Conservation (phyloP, 2,329 filamentous ascomycete species). For the Onygenales sp. region DNA sequence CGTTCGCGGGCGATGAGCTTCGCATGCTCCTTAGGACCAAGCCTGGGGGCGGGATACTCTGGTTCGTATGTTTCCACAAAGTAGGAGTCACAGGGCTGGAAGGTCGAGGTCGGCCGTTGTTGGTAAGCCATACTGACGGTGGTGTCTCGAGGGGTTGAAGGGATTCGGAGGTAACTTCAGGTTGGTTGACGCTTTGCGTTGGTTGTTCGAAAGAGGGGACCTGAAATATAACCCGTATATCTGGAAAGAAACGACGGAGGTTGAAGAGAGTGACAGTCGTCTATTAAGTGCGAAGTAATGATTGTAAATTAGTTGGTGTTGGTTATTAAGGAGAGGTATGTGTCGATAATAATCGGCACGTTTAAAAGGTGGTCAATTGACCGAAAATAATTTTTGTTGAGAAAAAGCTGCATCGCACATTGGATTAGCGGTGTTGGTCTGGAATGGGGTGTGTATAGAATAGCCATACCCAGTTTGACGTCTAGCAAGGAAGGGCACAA, state of each 20-base stretch:
- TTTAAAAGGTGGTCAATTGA: slow-evolving; percentile 20
- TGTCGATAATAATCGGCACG: slow-evolving; percentile 31
- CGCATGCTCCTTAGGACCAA: slow-evolving; percentile 64
- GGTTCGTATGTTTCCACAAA: slow-evolving; percentile 55
- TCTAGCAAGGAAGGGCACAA: slow-evolving; percentile 14
- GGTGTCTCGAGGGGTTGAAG: slow-evolving; percentile 10
- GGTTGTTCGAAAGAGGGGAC: slow-evolving; percentile 31
- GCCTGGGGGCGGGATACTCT: slow-evolving; percentile 39
- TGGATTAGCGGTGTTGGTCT: slow-evolving; percentile 12
- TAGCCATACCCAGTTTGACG: slow-evolving; percentile 33
- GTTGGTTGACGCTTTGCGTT: slow-evolving; percentile 19
- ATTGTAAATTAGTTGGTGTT: slow-evolving; percentile 49
- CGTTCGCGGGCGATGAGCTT: slow-evolving; percentile 70
- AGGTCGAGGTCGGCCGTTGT: slow-evolving; percentile 41
- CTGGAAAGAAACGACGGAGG: slow-evolving; percentile 31
- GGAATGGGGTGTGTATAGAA: slow-evolving; percentile 15
- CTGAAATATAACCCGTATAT: slow-evolving; percentile 26
- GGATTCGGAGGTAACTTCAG: slow-evolving; percentile 7
- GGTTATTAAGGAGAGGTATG: slow-evolving; percentile 36
- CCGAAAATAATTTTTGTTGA: slow-evolving; percentile 20
- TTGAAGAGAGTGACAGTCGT: slow-evolving; percentile 44
- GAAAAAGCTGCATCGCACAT: slow-evolving; percentile 22
- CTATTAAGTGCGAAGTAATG: slow-evolving; percentile 38
- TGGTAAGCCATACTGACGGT: slow-evolving; percentile 46
- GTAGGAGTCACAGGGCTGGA: slow-evolving; percentile 58